Percentiles rank a stretch among this genome's conserved stretches.
These are phyloP conservation scores for Oryza punctata DNA, from an alignment of 176 grass and related monocot species.

Conservation along the genomic window DNA sequence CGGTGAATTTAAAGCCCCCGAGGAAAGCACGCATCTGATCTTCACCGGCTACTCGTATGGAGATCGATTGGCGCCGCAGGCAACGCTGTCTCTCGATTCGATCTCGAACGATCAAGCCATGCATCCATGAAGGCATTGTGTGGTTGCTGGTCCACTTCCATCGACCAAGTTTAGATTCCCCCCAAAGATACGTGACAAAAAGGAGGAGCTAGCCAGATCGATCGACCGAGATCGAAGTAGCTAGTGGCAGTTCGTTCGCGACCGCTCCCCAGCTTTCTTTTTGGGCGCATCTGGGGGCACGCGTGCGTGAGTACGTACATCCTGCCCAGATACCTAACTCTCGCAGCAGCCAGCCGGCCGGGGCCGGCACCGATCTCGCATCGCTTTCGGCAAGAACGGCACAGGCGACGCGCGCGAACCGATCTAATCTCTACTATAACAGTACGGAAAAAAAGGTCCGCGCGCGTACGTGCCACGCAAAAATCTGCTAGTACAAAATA, in stretches of 20 bases:
- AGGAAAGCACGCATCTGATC: too few relatives aligned
- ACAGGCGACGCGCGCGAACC: background rate
- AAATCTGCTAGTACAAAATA: background rate
- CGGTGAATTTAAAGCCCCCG: too few relatives aligned
- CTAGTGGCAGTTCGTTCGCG: background rate
- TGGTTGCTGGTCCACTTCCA: background rate
- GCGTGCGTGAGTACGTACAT: constrained; percentile 39
- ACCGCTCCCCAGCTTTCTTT: background rate
- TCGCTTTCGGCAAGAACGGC: constrained; percentile 50
- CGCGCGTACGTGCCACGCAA: background rate
- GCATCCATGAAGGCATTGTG: background rate
- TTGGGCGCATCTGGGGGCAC: constrained; percentile 38
- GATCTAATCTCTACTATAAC: background rate
- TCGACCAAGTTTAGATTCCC: constrained; percentile 18
- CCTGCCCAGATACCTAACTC: constrained; percentile 24
- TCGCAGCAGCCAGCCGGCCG: background rate
- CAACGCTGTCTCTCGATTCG: background rate
- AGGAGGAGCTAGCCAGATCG: constrained; percentile 3
- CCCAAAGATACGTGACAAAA: constrained; percentile 37
- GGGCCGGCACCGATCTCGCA: background rate
- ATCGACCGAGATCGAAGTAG: background rate
- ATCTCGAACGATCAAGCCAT: background rate
- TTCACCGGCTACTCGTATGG: too few relatives aligned
- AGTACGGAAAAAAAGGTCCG: too few relatives aligned
- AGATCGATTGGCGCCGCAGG: background rate